These are phyloP conservation scores for Naganishia liquefaciens DNA, from an alignment of 1,284 basidiomycete species.

Conservation along the genomic window DNA sequence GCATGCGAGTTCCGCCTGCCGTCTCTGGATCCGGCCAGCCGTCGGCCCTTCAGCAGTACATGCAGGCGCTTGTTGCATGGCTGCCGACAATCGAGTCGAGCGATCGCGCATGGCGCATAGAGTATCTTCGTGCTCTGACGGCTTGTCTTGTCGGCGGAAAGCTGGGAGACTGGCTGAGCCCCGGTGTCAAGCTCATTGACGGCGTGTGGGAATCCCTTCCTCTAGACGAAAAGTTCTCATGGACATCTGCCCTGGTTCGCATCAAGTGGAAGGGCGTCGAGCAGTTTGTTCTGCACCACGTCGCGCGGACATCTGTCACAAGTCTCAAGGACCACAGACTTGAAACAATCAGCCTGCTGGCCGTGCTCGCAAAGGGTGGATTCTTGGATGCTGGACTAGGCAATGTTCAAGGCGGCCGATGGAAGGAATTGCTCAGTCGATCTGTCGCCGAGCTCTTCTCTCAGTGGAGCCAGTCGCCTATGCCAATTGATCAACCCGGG, in stretches of 20 bases:
- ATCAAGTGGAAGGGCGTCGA: slow-evolving; percentile 52
- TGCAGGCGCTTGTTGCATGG: slow-evolving; percentile 23
- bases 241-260: slow-evolving; percentile 47
- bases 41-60: slow-evolving; percentile 24
- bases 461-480: slow-evolving; percentile 8
- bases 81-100: slow-evolving; percentile 44
- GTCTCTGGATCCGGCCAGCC: background rate
- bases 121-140: slow-evolving; percentile 41
- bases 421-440: slow-evolving; percentile 45
- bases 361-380: slow-evolving; percentile 47
- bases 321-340: slow-evolving; percentile 42
- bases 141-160: slow-evolving; percentile 48
- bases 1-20: slow-evolving; percentile 26
- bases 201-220: slow-evolving; percentile 46
- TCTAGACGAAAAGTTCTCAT: slow-evolving; percentile 43
- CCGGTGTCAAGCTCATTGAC: slow-evolving; percentile 51
- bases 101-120: slow-evolving; percentile 20
- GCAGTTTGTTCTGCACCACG: slow-evolving; percentile 52
- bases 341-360: slow-evolving; percentile 47
- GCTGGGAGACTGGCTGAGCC: slow-evolving; percentile 53
- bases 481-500: slow-evolving; percentile 1
- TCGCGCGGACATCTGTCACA: slow-evolving; percentile 40
- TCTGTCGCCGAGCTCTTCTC: slow-evolving; percentile 36
- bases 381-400: slow-evolving; percentile 48
- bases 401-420: slow-evolving; percentile 53